These are phyloP conservation scores for Rhodotorula kratochvilovae DNA, from an alignment of 768 basidiomycete species.

Conservation along the genomic window DNA sequence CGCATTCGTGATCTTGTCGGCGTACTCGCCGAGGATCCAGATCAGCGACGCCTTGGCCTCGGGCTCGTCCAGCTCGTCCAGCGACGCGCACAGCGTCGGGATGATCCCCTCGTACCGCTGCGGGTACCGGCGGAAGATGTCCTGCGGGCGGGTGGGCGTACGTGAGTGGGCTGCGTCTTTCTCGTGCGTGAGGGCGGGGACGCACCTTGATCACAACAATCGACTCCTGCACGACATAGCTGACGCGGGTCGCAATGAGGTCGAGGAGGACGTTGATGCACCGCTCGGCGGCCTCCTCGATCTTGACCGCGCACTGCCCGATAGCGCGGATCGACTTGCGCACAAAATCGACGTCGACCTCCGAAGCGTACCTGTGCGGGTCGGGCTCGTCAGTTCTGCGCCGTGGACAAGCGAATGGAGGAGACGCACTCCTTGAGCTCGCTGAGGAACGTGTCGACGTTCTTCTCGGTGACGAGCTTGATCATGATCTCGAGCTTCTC, in stretches of 20 bases:
- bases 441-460: constrained; percentile 88
- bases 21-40: constrained; percentile 99
- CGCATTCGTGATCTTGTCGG: constrained; percentile 94
- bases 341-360: constrained; percentile 98
- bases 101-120: constrained; percentile 95
- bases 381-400: neutral
- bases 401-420: too few species aligned
- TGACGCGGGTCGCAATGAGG: constrained; percentile 84
- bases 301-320: constrained; percentile 92
- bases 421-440: constrained; percentile 83
- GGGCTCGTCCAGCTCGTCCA: constrained; percentile 95
- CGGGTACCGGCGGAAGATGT: constrained; percentile 97
- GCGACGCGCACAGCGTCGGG: constrained; percentile 85
- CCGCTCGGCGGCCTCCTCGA: constrained; percentile 83
- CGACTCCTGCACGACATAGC: constrained; percentile 96
- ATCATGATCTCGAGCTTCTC: constrained; percentile 99
- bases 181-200: neutral
- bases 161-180: too few species aligned
- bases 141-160: constrained; percentile 52
- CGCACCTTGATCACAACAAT: constrained; percentile 96
- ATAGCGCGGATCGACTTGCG: constrained; percentile 90
- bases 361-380: constrained; percentile 73
- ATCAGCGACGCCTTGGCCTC: constrained; percentile 97
- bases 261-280: constrained; percentile 92
- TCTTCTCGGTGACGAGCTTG: constrained; percentile 78